Percentiles rank a stretch among this genome's conserved stretches.
Conservation (phyloP, 73 alveolate species). For the Uronychia setigera region DNA sequence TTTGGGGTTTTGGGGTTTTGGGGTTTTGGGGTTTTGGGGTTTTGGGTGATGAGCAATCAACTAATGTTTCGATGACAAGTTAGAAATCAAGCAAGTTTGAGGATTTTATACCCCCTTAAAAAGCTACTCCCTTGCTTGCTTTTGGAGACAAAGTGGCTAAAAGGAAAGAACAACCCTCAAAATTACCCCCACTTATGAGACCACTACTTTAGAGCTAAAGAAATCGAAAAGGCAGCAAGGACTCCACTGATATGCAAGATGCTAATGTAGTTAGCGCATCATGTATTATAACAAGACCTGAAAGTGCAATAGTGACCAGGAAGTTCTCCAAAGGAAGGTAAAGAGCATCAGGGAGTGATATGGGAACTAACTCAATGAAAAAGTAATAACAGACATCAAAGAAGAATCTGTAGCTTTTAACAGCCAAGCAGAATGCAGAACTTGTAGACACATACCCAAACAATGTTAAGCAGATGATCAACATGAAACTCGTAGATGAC, state of each 20-base stretch:
- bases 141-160: not conserved
- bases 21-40: too few species aligned
- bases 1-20: too few species aligned
- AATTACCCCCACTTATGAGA: not conserved
- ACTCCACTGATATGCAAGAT: not conserved
- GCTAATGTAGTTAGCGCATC: not conserved
- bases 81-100: not conserved
- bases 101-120: not conserved
- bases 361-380: not conserved
- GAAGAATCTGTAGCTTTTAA: not conserved
- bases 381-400: not conserved
- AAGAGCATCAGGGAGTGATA: too few species aligned
- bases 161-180: not conserved
- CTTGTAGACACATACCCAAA: not conserved
- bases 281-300: not conserved
- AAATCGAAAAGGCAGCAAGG: not conserved
- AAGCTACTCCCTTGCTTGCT: not conserved
- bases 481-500: not conserved
- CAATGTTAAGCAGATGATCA: not conserved
- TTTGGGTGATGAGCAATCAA: not conserved
- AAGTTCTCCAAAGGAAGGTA: slow-evolving; percentile 1
- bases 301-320: not conserved
- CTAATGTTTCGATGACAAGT: not conserved
- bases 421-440: not conserved
- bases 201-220: not conserved